Evolutionary conservation across 495 filamentous ascomycete genomes (phyloP).

Genomic region (Lasiosphaeris hirsuta): DNA sequence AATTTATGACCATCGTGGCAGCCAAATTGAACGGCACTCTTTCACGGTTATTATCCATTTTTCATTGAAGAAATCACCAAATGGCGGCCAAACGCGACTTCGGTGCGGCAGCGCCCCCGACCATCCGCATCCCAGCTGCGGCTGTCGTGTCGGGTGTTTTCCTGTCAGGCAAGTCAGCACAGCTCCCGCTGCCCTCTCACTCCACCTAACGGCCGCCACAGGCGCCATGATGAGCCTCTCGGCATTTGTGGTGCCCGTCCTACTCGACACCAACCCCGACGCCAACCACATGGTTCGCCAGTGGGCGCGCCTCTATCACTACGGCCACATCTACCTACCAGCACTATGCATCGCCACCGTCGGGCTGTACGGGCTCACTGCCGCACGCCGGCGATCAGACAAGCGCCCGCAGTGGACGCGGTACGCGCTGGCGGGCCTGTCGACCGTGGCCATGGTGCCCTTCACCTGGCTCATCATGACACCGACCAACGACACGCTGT

Average conservation of each 20-base stretch:
- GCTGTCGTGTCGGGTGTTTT: no score
- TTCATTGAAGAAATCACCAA: no score
- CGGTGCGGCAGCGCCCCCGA: no score
- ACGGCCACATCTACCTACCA: not conserved
- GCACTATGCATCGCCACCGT: not conserved
- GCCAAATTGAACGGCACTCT: no score
- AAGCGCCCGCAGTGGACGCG: not conserved
- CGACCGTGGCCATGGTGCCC: not conserved
- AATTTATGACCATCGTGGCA: no score
- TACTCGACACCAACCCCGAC: not conserved
- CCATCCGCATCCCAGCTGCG: no score
- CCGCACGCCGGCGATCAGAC: no score
- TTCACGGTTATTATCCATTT: no score
- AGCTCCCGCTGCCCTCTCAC: no score
- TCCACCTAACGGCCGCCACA: no score
- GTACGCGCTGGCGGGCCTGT: not conserved
- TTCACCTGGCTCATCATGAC: not conserved
- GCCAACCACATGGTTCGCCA: not conserved
- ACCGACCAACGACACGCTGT: not conserved
- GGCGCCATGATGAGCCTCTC: not conserved
- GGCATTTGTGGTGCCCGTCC: not conserved
- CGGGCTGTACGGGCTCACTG: not conserved
- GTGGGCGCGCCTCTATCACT: not conserved
- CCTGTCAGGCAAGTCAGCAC: no score
- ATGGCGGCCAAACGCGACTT: no score